Evolutionary conservation across 2,329 filamentous ascomycete species (phyloP), one percentile per base, ranked within the genome.

Genomic region (Cryphonectria naterciae): DNA sequence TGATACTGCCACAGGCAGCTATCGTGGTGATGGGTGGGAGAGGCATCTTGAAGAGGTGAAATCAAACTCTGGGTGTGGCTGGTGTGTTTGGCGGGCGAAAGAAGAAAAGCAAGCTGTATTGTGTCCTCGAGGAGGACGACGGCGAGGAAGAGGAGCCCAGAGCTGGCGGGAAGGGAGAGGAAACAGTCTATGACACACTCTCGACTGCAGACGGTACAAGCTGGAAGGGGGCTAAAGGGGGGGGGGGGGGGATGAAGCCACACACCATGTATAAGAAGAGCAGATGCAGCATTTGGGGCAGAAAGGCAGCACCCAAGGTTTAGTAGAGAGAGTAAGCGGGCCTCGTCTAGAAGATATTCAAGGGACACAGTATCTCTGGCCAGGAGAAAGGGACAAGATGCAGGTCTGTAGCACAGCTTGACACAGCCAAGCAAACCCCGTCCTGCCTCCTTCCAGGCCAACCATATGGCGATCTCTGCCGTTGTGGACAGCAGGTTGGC

Each of bases 1-100:
- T 74, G 61, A 78, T 67, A 60, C 76, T 77, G 46, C 77, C 77
- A 62, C 76, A 77, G 19, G 77, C 76, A 43, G 76, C 77, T 25
- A 77, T 61, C 2, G 76, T 77, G 65, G 76, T 75, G 49, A 77
- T 70, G 3, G 70, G 72, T 6, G 76, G 75, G 56, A 77, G 71
- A 37, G 67, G 68, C 76, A 78, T 78, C 54, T 43, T 73, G 65
- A 32, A n/a, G 25, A 35, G 41, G 13, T 39, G 2, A 1, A 39
- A 39, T 39, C 11, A 39, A 10, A 49, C 22, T 17, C 61, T 71
- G 41, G 17, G 8, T 43, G 19, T 54, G 22, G 10, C 25, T 54
- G 22, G 10, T 39, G 46, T 54, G 39, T 28, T 35, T 49, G 32
- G 32, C 32, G 32, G 32, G 54, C 17, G 39, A n/a, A 25, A 25